A percentile compares a stretch with the other conserved stretches of the same genome.
Conservation (phyloP, 768 basidiomycete species). For the Dentipellis fragilis region DNA sequence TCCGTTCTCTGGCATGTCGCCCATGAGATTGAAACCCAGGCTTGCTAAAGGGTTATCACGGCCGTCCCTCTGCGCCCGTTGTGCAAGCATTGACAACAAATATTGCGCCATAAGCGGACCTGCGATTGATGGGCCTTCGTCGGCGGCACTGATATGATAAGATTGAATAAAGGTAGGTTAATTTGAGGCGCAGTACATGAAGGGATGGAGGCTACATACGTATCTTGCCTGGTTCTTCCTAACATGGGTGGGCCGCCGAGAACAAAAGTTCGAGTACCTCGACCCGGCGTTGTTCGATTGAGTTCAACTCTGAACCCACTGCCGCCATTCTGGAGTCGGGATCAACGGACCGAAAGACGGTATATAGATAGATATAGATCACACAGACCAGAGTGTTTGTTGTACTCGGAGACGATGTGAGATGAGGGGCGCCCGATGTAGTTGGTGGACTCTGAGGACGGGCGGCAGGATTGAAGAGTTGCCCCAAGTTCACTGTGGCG, state of each 20-base stretch:
- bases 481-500: not conserved
- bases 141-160: constrained; percentile 16
- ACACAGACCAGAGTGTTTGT: too few relatives aligned
- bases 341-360: constrained; percentile 3
- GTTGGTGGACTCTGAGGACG: constrained; percentile 3
- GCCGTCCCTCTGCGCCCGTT: constrained; percentile 30
- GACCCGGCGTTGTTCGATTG: constrained; percentile 21
- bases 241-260: constrained; percentile 25
- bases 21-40: constrained; percentile 15
- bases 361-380: not conserved
- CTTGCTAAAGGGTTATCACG: constrained; percentile 34
- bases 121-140: constrained; percentile 32
- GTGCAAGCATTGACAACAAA: constrained; percentile 48
- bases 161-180: not conserved
- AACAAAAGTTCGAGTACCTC: constrained; percentile 25
- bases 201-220: not conserved
- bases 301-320: constrained; percentile 27
- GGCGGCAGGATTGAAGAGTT: not conserved
- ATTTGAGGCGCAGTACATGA: too few relatives aligned
- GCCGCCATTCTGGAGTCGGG: constrained; percentile 11
- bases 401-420: constrained; percentile 8
- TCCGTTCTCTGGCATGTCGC: constrained; percentile 36
- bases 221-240: constrained; percentile 13
- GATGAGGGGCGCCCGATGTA: not conserved
- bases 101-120: constrained; percentile 67